Evolutionary conservation across 23 red algal genomes (phyloP).

Genomic region (Gracilariopsis chorda): DNA sequence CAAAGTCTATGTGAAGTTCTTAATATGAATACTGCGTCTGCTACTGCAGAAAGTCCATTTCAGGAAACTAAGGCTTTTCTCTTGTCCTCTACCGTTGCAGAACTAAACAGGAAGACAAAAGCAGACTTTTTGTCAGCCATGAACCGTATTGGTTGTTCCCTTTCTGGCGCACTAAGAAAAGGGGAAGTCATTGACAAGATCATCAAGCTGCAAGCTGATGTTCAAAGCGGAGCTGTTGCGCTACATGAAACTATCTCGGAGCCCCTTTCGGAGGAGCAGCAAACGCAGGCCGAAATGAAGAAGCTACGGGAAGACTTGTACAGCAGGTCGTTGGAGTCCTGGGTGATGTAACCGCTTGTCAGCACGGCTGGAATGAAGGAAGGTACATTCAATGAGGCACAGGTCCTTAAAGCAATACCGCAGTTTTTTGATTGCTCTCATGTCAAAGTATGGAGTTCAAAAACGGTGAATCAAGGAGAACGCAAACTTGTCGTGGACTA

Average conservation of each 20-base stretch:
- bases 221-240: not conserved
- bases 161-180: not conserved
- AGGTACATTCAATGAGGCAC: constrained; percentile 1
- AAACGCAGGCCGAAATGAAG: not conserved
- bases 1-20: not conserved
- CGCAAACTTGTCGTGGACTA: not conserved
- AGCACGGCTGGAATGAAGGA: constrained; percentile 22
- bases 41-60: not conserved
- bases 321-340: not conserved
- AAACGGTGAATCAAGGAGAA: not conserved
- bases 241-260: not conserved
- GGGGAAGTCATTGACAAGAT: not conserved
- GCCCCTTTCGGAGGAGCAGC: not conserved
- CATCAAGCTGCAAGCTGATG: not conserved
- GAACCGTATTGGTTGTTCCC: not conserved
- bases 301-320: not conserved
- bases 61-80: not conserved
- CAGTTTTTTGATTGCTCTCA: not conserved
- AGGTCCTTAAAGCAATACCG: not conserved
- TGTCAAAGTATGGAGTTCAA: not conserved
- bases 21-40: not conserved
- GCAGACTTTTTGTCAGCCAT: not conserved
- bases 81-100: not conserved
- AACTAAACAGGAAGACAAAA: not conserved
- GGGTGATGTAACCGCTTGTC: not conserved